Percentiles rank a stretch among this genome's conserved stretches.
phyloP scores from a whole-genome alignment of 2,329 filamentous ascomycete species.

The Penicillium janthinellum region DNA sequence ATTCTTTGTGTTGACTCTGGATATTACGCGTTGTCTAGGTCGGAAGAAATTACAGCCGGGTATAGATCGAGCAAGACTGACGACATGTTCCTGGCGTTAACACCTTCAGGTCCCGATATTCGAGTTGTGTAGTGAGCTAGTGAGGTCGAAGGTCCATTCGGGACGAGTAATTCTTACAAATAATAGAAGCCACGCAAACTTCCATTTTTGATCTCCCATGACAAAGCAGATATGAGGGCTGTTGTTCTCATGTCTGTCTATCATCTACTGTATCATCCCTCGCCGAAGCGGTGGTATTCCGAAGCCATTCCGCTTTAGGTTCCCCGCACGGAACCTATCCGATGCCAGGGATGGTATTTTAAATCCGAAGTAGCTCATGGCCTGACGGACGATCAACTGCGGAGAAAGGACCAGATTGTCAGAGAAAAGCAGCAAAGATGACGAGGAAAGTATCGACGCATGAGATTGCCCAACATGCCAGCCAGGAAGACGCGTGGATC shows the following conservation, averaged over 20 bases:
- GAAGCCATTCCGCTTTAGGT: neutral
- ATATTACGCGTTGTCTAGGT: too few relatives aligned
- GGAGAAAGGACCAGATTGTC: too few relatives aligned
- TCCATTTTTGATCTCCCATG: neutral
- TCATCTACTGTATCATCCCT: too few relatives aligned
- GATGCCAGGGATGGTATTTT: neutral
- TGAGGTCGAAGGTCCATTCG: too few relatives aligned
- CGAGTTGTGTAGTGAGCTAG: too few relatives aligned
- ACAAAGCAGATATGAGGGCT: too few relatives aligned
- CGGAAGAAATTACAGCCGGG: too few relatives aligned
- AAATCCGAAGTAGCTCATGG: neutral
- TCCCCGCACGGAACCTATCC: neutral
- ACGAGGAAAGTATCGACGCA: constrained; percentile 5
- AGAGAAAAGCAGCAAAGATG: neutral
- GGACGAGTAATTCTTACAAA: neutral
- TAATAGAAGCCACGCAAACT: neutral
- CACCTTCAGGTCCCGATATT: too few relatives aligned
- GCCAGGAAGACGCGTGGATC: constrained; percentile 56
- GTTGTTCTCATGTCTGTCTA: neutral
- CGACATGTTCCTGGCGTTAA: too few relatives aligned
- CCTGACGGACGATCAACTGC: neutral
- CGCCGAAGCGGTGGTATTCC: neutral
- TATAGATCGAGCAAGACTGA: too few relatives aligned
- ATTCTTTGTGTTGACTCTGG: too few relatives aligned
- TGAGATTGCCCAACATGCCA: constrained; percentile 31